phyloP scores from a whole-genome alignment of 73 alveolate genomes.

The Tetrahymena thermophila region DNA sequence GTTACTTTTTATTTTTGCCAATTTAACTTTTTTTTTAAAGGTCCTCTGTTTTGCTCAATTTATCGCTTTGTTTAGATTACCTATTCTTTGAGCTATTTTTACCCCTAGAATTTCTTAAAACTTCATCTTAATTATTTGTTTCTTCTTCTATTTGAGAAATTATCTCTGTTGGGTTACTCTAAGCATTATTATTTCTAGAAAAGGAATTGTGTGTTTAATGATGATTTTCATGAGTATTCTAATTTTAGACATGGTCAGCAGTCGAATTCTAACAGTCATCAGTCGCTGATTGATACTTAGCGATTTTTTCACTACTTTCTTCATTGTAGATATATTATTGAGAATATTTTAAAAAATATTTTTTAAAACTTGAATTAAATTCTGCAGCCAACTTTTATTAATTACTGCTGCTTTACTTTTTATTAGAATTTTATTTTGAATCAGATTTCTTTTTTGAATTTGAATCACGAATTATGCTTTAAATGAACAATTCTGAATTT shows the following conservation, averaged over 20 bases:
- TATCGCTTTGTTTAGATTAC: not conserved
- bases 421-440: not conserved
- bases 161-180: not conserved
- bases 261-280: not conserved
- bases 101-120: not conserved
- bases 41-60: not conserved
- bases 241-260: not conserved
- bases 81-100: not conserved
- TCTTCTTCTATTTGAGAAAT: not conserved
- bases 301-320: not conserved
- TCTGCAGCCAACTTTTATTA: not conserved
- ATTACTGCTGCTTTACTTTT: no score
- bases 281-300: not conserved
- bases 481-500: not conserved
- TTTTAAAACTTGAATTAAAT: not conserved
- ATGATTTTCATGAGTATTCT: not conserved
- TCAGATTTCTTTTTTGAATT: not conserved
- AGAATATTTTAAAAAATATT: not conserved
- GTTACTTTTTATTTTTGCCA: not conserved
- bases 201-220: not conserved
- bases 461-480: not conserved
- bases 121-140: not conserved
- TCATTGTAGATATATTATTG: not conserved
- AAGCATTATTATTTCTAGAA: not conserved
- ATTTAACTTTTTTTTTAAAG: not conserved